Evolutionary conservation across 2,329 filamentous ascomycete genomes (phyloP).

Genomic region (Fusarium pininemorale): DNA sequence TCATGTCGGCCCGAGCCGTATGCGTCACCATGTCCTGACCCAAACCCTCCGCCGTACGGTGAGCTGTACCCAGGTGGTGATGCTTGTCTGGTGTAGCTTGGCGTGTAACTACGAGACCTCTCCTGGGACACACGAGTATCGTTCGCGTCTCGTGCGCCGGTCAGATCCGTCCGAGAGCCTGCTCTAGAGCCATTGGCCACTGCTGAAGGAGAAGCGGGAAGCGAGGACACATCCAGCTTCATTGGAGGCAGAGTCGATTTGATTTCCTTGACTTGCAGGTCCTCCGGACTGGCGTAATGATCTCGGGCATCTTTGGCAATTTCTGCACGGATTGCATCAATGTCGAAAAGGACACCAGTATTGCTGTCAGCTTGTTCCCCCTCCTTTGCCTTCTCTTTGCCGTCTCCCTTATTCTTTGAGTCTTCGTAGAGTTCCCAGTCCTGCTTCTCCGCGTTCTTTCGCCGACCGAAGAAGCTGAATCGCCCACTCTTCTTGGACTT

Average conservation of each 20-base stretch:
- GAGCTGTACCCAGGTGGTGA: constrained; percentile 32
- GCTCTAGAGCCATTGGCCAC: constrained; percentile 31
- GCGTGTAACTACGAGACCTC: constrained; percentile 35
- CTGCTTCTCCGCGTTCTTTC: constrained; percentile 82
- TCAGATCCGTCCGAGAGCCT: constrained; percentile 27
- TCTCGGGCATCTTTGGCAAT: constrained; percentile 75
- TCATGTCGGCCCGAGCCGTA: constrained; percentile 43
- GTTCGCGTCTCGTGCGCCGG: constrained; percentile 36
- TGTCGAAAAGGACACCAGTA: constrained; percentile 83
- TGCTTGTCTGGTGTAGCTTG: constrained; percentile 32
- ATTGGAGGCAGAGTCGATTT: constrained; percentile 90
- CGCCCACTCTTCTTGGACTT: constrained; percentile 67
- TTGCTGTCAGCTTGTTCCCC: constrained; percentile 57
- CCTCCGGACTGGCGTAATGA: constrained; percentile 54
- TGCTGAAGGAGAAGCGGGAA: constrained; percentile 35
- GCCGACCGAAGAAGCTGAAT: constrained; percentile 83
- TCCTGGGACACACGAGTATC: constrained; percentile 36
- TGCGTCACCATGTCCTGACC: constrained; percentile 22
- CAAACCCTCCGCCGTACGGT: constrained; percentile 33
- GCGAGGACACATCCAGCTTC: constrained; percentile 72
- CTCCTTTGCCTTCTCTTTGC: constrained; percentile 44
- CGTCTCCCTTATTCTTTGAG: constrained; percentile 52
- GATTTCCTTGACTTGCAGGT: constrained; percentile 77
- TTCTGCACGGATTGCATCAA: constrained; percentile 91
- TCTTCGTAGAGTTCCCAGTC: constrained; percentile 97